Evolutionary conservation across 352 stramenopile genomes (phyloP), one percentile per base, ranked within the genome.

Genomic region (Phytophthora tubulina): DNA sequence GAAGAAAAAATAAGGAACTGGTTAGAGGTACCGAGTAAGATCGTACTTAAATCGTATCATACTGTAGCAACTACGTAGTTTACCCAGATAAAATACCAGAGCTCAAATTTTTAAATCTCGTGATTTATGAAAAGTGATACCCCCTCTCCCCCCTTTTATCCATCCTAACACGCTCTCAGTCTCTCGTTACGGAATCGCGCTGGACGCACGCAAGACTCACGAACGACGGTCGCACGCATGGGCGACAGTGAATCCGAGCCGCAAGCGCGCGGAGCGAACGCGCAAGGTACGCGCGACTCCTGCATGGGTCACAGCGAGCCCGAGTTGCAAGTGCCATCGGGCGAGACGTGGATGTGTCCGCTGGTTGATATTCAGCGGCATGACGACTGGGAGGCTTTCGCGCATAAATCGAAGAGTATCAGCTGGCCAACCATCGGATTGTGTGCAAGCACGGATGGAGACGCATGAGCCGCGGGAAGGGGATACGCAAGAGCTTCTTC

Each of bases 271-370:
- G 0, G 17, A 21, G 17, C 17, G 17, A 1, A 21, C 17, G 17
- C 17, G 17, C 17, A 21, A 56, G 6, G 30, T 41, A 55, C 30
- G 44, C 2, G 44, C 35, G 35, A 27, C 42, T 10, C n/a, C 15
- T 4, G n/a, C 57, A 67, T 67, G 46, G 45, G 36, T 17, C 36
- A 67, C 27, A 67, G 48, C 15, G 59, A 67, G 59, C 46, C 46
- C 13, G 36, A 59, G 30, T 13, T 2, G 3, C 48, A 67, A 58
- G 35, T 58, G 3, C 46, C 36, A 9, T 11, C 36, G 3, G 33
- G 17, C 1, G 7, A 36, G 15, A 2, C 21, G 2, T 60, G 60
- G 27, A 6, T 39, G 4, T 53, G 38, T 17, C 10, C 48, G 3
- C 30, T 39, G 0, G 32, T 61, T 13, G 60, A 33, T 7, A 32